Conservation (phyloP, 2,329 filamentous ascomycete species). For the Aspergillus uvarum region DNA sequence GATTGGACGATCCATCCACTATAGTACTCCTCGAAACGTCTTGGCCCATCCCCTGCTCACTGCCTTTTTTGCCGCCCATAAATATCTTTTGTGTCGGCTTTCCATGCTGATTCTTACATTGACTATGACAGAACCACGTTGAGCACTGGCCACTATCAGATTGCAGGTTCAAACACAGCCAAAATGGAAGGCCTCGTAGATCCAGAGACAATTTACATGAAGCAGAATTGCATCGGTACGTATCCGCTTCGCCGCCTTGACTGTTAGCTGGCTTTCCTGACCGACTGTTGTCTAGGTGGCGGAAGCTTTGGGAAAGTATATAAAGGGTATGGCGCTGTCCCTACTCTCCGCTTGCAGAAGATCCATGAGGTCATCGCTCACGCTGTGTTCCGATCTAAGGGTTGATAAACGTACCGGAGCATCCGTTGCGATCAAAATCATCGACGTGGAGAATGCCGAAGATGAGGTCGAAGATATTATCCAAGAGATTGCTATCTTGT, state of each 20-base stretch:
- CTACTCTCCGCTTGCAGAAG: conserved; percentile 2
- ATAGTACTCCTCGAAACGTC: conserved; percentile 1
- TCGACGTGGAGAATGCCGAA: conserved; percentile 98
- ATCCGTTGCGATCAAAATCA: conserved; percentile 95
- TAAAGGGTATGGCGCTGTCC: conserved; percentile 69
- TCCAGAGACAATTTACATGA: conserved; percentile 88
- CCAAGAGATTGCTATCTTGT: conserved; percentile 95
- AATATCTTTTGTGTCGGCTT: not conserved
- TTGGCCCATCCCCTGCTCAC: not conserved
- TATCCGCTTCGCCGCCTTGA: not conserved
- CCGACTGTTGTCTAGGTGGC: conserved; percentile 61
- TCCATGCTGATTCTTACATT: conserved; percentile 1
- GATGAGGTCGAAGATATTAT: conserved; percentile 99
- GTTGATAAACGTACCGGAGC: conserved; percentile 92
- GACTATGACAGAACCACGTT: conserved; percentile 1
- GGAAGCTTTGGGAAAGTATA: conserved; percentile 98
- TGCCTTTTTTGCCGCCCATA: not conserved
- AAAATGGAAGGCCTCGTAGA: conserved; percentile 62
- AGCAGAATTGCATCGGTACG: conserved; percentile 83
- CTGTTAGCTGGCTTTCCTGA: conserved; percentile 13
- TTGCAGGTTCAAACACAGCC: conserved; percentile 10
- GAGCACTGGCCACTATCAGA: not conserved
- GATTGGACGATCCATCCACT: not conserved
- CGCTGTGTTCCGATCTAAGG: conserved; percentile 44
- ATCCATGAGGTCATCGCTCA: conserved; percentile 6